Evolutionary conservation across 768 basidiomycete species (phyloP).

Genomic region (Mycena albidolilacea): DNA sequence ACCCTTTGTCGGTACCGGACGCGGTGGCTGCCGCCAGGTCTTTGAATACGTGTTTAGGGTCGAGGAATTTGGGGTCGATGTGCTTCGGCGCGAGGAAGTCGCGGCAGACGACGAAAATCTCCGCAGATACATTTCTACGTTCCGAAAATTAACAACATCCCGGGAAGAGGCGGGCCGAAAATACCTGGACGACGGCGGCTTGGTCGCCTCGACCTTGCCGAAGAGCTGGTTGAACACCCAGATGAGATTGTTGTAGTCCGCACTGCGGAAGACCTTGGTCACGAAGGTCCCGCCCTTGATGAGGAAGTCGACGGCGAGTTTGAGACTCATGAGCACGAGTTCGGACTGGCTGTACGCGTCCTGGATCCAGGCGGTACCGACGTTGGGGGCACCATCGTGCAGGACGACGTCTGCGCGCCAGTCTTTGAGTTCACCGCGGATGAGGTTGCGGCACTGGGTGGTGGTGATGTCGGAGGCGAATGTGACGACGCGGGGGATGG

Average conservation of each 20-base stretch:
- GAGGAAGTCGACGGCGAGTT: slow-evolving; percentile 96
- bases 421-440: slow-evolving; percentile 92
- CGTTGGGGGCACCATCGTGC: slow-evolving; percentile 99
- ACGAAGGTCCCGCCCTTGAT: slow-evolving; percentile 95
- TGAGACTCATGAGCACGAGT: slow-evolving; percentile 94
- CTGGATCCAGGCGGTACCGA: slow-evolving; percentile 99
- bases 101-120: slow-evolving; percentile 99
- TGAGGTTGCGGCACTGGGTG: slow-evolving; percentile 86
- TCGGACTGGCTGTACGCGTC: slow-evolving; percentile 98
- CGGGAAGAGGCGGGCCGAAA: slow-evolving; percentile 27
- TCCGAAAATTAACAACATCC: slow-evolving; percentile 1
- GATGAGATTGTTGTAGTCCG: slow-evolving; percentile 97
- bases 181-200: slow-evolving; percentile 96
- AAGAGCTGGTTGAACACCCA: slow-evolving; percentile 99
- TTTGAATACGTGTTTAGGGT: slow-evolving; percentile 98
- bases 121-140: slow-evolving; percentile 95
- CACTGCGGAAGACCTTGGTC: slow-evolving; percentile 98
- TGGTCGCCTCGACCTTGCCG: slow-evolving; percentile 96
- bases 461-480: slow-evolving; percentile 97
- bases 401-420: slow-evolving; percentile 99
- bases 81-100: slow-evolving; percentile 95
- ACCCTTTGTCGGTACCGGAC: slow-evolving; percentile 64
- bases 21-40: slow-evolving; percentile 73
- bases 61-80: slow-evolving; percentile 98
- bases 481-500: slow-evolving; percentile 93